These are phyloP conservation scores for Plantago major DNA, from an alignment of 257 asterid genomes.

Conservation along the genomic window DNA sequence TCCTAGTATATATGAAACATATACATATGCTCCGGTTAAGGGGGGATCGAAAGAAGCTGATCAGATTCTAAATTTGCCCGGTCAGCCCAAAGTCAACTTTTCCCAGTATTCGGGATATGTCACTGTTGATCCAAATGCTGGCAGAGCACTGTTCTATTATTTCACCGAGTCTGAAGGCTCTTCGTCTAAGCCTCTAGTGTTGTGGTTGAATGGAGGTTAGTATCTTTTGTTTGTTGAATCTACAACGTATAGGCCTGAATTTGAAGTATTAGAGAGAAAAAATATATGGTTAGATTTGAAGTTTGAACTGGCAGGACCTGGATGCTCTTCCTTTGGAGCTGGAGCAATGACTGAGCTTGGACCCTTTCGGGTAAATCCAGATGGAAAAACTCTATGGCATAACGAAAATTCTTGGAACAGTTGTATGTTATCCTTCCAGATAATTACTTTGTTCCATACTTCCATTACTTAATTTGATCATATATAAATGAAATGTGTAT, in stretches of 20 bases:
- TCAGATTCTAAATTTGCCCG: conserved; percentile 29
- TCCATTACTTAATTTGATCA: too few relatives aligned
- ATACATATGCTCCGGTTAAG: conserved; percentile 18
- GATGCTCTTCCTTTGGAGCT: conserved; percentile 8
- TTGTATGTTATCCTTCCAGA: not conserved
- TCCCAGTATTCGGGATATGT: conserved; percentile 35
- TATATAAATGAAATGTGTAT: too few relatives aligned
- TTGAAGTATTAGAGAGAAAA: not conserved
- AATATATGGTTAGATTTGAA: too few relatives aligned
- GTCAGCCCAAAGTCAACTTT: conserved; percentile 36
- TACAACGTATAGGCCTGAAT: not conserved
- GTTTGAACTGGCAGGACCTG: conserved; percentile 10
- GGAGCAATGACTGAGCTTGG: conserved; percentile 14
- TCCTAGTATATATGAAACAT: not conserved
- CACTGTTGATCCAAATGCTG: conserved; percentile 25
- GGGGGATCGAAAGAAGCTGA: conserved; percentile 27
- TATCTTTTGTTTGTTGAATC: not conserved
- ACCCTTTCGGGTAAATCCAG: conserved; percentile 13
- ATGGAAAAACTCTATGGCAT: conserved; percentile 6
- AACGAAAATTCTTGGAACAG: conserved; percentile 37
- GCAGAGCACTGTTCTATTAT: conserved; percentile 27
- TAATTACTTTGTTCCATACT: too few relatives aligned
- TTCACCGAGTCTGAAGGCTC: conserved; percentile 24
- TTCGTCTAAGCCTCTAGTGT: conserved; percentile 21
- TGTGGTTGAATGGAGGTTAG: conserved; percentile 32